phyloP scores from a whole-genome alignment of 495 filamentous ascomycete species.

The Penicillium daleae region DNA sequence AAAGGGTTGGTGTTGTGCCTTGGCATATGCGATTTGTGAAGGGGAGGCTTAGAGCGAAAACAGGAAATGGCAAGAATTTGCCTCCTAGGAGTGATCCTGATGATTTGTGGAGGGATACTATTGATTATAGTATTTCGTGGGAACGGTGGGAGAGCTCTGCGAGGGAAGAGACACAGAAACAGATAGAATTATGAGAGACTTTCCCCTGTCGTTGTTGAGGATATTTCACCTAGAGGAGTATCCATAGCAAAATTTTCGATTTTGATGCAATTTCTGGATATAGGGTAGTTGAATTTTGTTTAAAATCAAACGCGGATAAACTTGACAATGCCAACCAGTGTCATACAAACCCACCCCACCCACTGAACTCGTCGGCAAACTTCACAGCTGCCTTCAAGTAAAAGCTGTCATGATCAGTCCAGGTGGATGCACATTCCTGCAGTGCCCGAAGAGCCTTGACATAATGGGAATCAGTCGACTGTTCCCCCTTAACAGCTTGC shows the following conservation, averaged over 20 bases:
- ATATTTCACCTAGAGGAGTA: background rate
- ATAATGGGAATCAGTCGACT: constrained; percentile 75
- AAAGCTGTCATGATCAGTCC: constrained; percentile 78
- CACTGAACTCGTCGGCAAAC: constrained; percentile 76
- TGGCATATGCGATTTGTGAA: constrained; percentile 30
- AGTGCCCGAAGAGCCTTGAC: constrained; percentile 81
- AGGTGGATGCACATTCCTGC: constrained; percentile 73
- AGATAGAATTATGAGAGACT: constrained; percentile 8
- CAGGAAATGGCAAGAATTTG: constrained; percentile 22
- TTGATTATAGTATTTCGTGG: constrained; percentile 24
- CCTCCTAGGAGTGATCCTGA: constrained; percentile 23
- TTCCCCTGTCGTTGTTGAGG: background rate
- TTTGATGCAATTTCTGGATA: background rate
- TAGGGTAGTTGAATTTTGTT: background rate
- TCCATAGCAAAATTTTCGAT: background rate
- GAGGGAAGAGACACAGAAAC: constrained; percentile 6
- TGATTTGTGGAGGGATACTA: constrained; percentile 30
- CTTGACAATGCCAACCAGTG: background rate
- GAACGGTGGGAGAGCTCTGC: constrained; percentile 21
- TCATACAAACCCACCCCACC: constrained; percentile 67
- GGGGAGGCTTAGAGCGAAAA: constrained; percentile 22
- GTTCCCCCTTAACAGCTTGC: constrained; percentile 65
- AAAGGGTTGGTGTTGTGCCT: constrained; percentile 17
- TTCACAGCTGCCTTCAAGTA: constrained; percentile 80
- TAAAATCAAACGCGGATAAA: background rate